Conservation (phyloP, 108 stramenopile species). For the Pseudonitzschia multiseries region DNA sequence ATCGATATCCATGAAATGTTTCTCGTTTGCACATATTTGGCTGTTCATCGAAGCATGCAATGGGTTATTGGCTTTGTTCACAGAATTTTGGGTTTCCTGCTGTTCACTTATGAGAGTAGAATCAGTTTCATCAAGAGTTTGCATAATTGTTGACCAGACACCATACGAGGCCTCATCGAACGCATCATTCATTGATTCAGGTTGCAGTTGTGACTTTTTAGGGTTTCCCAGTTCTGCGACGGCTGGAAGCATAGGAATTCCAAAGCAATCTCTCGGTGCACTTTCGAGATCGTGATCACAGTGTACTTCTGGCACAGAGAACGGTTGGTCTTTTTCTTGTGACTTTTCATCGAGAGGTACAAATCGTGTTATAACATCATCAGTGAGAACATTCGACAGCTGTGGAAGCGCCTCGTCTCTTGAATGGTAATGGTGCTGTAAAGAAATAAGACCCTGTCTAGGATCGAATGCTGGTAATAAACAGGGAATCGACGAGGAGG, state of each 20-base stretch:
- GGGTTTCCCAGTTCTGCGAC: slow-evolving; percentile 37
- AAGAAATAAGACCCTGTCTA: slow-evolving; percentile 31
- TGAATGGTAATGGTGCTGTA: slow-evolving; percentile 33
- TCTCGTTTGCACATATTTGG: slow-evolving; percentile 6
- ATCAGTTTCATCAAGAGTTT: slow-evolving; percentile 34
- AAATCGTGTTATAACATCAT: slow-evolving; percentile 78
- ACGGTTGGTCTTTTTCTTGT: neutral
- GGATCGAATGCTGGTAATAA: slow-evolving; percentile 75
- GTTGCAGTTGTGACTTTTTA: neutral
- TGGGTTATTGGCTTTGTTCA: neutral
- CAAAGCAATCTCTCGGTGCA: slow-evolving; percentile 80
- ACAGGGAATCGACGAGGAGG: slow-evolving; percentile 72
- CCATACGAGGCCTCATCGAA: slow-evolving; percentile 90
- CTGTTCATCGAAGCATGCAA: neutral
- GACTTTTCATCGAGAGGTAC: slow-evolving; percentile 68
- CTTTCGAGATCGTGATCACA: slow-evolving; percentile 52
- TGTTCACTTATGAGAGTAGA: slow-evolving; percentile 20
- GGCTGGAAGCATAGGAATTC: slow-evolving; percentile 81
- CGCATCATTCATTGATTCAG: slow-evolving; percentile 25
- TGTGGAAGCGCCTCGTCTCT: slow-evolving; percentile 33
- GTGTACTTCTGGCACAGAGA: slow-evolving; percentile 36
- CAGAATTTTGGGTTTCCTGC: slow-evolving; percentile 29
- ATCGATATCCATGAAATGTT: slow-evolving; percentile 35
- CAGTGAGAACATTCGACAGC: slow-evolving; percentile 27
- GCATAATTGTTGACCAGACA: slow-evolving; percentile 88